Percentiles rank a stretch among this genome's conserved stretches.
These are phyloP conservation scores for Aegilops umbellulata DNA, from an alignment of 176 grass and related monocot species.

Conservation along the genomic window DNA sequence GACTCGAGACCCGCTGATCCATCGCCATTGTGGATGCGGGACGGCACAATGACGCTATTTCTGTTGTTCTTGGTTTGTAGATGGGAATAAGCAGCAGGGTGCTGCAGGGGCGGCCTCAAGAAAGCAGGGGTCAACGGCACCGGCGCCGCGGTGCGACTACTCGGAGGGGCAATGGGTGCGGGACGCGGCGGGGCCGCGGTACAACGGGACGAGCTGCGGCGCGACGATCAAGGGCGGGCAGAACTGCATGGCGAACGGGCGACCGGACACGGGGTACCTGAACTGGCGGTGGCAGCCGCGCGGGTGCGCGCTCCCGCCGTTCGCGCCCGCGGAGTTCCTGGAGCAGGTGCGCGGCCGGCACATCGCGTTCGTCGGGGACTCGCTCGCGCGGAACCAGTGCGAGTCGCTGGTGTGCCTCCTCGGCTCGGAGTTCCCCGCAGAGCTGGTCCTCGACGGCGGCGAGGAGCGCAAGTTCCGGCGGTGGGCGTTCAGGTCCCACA, in stretches of 20 bases:
- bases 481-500: slow-evolving; percentile 24
- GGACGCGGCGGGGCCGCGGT: slow-evolving; percentile 27
- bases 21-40: neutral
- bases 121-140: neutral
- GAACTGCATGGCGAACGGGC: slow-evolving; percentile 68
- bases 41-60: neutral
- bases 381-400: slow-evolving; percentile 41
- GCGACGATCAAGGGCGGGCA: slow-evolving; percentile 62
- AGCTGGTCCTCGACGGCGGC: slow-evolving; percentile 42
- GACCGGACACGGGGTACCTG: slow-evolving; percentile 54
- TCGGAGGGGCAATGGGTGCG: slow-evolving; percentile 54
- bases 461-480: slow-evolving; percentile 40
- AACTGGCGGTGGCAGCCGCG: slow-evolving; percentile 64
- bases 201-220: slow-evolving; percentile 58
- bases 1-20: neutral
- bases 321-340: slow-evolving; percentile 42
- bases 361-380: slow-evolving; percentile 43
- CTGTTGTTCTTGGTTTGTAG: neutral
- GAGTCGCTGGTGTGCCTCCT: slow-evolving; percentile 40
- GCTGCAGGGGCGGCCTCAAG: neutral
- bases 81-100: neutral
- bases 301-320: slow-evolving; percentile 46
- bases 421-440: slow-evolving; percentile 29
- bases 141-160: slow-evolving; percentile 39
- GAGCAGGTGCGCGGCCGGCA: slow-evolving; percentile 1